Percentiles rank a stretch among this genome's conserved stretches.
These are phyloP conservation scores for Cyberlindnera meyerae DNA, from an alignment of 805 yeast species.

Conservation along the genomic window DNA sequence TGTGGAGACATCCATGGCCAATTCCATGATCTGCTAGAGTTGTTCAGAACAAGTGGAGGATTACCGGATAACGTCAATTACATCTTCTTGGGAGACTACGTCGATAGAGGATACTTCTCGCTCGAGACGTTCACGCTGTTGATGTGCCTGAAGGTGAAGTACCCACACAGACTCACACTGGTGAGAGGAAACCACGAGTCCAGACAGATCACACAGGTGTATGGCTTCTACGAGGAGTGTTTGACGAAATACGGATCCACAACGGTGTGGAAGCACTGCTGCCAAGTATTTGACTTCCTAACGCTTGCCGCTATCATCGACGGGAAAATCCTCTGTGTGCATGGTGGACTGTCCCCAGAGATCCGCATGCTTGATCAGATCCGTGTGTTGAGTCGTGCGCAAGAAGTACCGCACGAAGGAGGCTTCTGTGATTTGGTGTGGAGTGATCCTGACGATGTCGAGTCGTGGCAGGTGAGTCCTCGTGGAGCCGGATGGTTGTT, in stretches of 20 bases:
- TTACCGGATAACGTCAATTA: slow-evolving; percentile 75
- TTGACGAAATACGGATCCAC: slow-evolving; percentile 77
- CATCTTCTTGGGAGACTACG: slow-evolving; percentile 92
- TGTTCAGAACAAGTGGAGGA: slow-evolving; percentile 89
- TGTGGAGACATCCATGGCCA: slow-evolving; percentile 99
- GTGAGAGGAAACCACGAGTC: slow-evolving; percentile 98
- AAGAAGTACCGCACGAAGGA: slow-evolving; percentile 98
- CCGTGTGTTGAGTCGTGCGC: slow-evolving; percentile 89
- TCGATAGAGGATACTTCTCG: slow-evolving; percentile 95
- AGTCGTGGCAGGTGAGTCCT: slow-evolving; percentile 97
- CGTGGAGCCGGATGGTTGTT: slow-evolving; percentile 99
- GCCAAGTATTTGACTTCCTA: slow-evolving; percentile 91
- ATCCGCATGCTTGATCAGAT: slow-evolving; percentile 96
- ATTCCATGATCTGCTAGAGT: slow-evolving; percentile 87
- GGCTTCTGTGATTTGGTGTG: slow-evolving; percentile 96
- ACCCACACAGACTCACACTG: slow-evolving; percentile 78
- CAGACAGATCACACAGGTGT: slow-evolving; percentile 96
- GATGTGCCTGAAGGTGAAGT: slow-evolving; percentile 89
- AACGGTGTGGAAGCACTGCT: slow-evolving; percentile 94
- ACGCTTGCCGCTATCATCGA: slow-evolving; percentile 95
- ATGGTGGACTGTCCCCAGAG: slow-evolving; percentile 96
- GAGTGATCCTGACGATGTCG: slow-evolving; percentile 98
- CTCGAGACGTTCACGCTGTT: slow-evolving; percentile 89
- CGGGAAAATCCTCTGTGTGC: slow-evolving; percentile 91
- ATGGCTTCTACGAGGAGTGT: slow-evolving; percentile 97